Base-by-base conservation (phyloP, 108 stramenopile genomes). In the Fistulifera solaris region DNA sequence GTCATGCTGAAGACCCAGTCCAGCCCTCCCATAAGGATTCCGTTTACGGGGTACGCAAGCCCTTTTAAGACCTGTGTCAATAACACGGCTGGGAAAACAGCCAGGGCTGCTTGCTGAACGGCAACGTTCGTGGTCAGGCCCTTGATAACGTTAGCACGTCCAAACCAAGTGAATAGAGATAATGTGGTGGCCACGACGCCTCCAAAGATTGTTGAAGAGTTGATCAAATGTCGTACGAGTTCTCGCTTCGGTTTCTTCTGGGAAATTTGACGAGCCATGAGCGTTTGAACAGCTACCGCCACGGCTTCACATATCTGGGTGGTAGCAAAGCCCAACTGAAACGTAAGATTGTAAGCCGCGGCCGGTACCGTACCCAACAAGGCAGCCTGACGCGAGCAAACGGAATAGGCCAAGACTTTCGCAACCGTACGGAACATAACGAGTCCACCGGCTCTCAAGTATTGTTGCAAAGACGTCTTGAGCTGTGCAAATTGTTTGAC, bases 1-100 rank as follows among this genome's bases (percentile, higher is more conserved):
- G 68, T 40, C 85, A 90, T 91, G 2, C 87, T 73, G 52, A 78
- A 93, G 21, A 76, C 62, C 92, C 92, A 96, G 69, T 96, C 95
- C 38, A 54, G 80, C n/a, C 89, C 95, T 56, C 93, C 95, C 93
- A 96, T 94, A 23, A 91, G 59, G 16, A 93, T 89, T 12, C 93
- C 95, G 63, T 94, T 94, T 48, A 87, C 85, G 1, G 92, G 91
- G 64, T 96, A 96, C 21, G 89, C 92, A n/a, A 94, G 73, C 27
- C 95, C 95, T 65, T 84, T 84, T 31, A 70, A 44, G 7, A 77
- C 73, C 73, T 96, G 95, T 16, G 88, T 88, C 27, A 77, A 46
- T 59, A 91, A 53, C 1, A 91, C 89, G n/a, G 71, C 83, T 21
- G 85, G 89, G 35, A 96, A 90, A 11, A 96, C 82, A 0, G 64